Conservation (phyloP, 2,329 filamentous ascomycete genomes). For the Acrocalymma vagum region DNA sequence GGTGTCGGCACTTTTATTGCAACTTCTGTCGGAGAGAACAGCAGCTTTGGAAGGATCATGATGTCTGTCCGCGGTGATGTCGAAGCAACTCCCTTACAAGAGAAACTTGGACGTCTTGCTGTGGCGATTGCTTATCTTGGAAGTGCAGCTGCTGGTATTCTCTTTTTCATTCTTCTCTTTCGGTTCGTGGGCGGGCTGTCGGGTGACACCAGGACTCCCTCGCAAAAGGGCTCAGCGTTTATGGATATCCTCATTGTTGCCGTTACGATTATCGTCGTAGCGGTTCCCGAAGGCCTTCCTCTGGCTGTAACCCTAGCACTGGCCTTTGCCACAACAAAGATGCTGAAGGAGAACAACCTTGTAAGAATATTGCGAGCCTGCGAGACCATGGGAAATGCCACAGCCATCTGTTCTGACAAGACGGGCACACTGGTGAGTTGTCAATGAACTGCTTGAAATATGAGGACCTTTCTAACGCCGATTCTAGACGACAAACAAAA, state of each 20-base stretch:
- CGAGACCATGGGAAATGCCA: constrained; percentile 47
- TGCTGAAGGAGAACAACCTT: constrained; percentile 47
- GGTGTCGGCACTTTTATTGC: constrained; percentile 61
- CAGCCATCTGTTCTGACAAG: constrained; percentile 47
- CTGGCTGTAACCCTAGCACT: constrained; percentile 44
- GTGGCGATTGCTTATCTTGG: constrained; percentile 63
- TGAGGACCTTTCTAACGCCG: constrained; percentile 1
- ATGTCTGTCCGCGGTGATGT: constrained; percentile 63
- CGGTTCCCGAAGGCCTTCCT: constrained; percentile 51
- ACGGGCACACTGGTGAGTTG: constrained; percentile 37
- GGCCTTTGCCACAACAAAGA: constrained; percentile 46
- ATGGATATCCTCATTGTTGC: constrained; percentile 53
- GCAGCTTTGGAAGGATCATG: constrained; percentile 64
- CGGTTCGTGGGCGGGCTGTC: constrained; percentile 45
- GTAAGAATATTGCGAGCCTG: constrained; percentile 42
- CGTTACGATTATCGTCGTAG: constrained; percentile 53
- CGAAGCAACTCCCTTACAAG: constrained; percentile 63
- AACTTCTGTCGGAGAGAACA: constrained; percentile 64
- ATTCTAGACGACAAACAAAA: constrained; percentile 46
- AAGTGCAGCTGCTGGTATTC: constrained; percentile 43
- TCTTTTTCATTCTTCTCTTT: constrained; percentile 51
- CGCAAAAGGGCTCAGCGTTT: constrained; percentile 46
- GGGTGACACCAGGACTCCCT: constrained; percentile 27
- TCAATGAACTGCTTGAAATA: background rate
- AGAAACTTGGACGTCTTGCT: constrained; percentile 61